Evolutionary conservation across 805 yeast species (phyloP), one percentile per base, ranked within the genome.

Genomic region (Lipomyces oligophaga): DNA sequence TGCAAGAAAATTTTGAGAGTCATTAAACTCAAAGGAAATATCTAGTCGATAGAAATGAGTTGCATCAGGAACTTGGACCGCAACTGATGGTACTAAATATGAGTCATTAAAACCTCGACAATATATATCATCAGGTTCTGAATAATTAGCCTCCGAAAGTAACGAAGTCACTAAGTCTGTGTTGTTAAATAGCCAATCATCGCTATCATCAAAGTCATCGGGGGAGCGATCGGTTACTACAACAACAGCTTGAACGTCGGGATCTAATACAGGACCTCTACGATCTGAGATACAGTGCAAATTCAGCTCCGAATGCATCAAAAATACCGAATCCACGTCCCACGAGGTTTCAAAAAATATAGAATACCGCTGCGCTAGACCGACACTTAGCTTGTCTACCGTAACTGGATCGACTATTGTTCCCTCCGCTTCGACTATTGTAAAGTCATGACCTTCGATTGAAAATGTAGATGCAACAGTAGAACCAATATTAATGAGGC

Each of bases 21-120:
- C 38, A 59, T 70, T 34, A 61, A 62, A 48, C 67, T 55, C 52
- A 59, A 67, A 55, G 57, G 62, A 45, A 41, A 63, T 46, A 63
- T 62, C 40, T 38, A 57, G 46, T 54, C 59, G 11, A 64, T 67
- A 32, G 52, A 63, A 44, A 60, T 58, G 10, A 63, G 65, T 38
- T 52, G 52, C 34, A 24, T 64, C 65, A 2, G 67, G 62, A 31
- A 66, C 63, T 8, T 30, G 42, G 30, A 43, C 34, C 5, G 46
- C 38, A 20, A 50, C 2, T 61, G 50, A 5, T 4, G 43, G 43
- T 15, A 7, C 30, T 4, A 31, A 25, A 15, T 32, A 16, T 16
- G 19, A 8, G 26, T 40, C 37, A 26, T 40, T 21, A 36, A 40
- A 13, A 2, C 31, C 18, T 21, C 6, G 22, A 16, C 43, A 40